phyloP scores from a whole-genome alignment of 1,139 yeast genomes.

The Taiozyma sp. region DNA sequence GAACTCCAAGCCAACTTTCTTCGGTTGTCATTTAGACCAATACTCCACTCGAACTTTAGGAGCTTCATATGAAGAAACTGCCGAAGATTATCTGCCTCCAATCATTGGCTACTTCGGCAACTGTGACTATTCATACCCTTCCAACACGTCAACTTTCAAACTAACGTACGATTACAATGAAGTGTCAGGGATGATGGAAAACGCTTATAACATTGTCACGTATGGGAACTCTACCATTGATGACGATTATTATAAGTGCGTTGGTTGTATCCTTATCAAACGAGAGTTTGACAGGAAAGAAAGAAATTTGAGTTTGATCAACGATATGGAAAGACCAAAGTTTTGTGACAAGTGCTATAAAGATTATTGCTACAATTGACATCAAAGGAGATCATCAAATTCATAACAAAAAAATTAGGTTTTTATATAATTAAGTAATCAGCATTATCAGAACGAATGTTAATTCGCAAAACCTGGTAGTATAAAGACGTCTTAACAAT shows the following conservation, averaged over 20 bases:
- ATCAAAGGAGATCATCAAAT: not conserved
- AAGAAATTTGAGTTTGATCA: slow-evolving; percentile 21
- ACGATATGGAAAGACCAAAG: slow-evolving; percentile 23
- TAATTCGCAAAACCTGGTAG: not conserved
- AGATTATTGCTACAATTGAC: slow-evolving; percentile 33
- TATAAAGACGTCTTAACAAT: not conserved
- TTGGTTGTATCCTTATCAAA: slow-evolving; percentile 57
- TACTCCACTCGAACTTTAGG: slow-evolving; percentile 13
- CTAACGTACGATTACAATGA: slow-evolving; percentile 43
- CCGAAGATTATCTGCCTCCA: slow-evolving; percentile 39
- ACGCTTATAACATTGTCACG: slow-evolving; percentile 51
- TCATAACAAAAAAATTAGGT: not conserved
- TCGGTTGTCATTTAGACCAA: slow-evolving; percentile 48
- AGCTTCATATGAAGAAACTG: not conserved
- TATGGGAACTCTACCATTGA: slow-evolving; percentile 35
- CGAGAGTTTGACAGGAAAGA: slow-evolving; percentile 45
- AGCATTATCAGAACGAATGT: not conserved
- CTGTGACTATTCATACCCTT: slow-evolving; percentile 32
- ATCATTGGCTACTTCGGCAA: slow-evolving; percentile 52
- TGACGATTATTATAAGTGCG: slow-evolving; percentile 41
- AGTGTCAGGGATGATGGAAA: slow-evolving; percentile 39
- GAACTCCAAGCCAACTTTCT: slow-evolving; percentile 40
- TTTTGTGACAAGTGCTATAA: slow-evolving; percentile 35
- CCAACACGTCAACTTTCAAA: slow-evolving; percentile 61
- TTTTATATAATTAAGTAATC: not conserved